phyloP scores from a whole-genome alignment of 495 filamentous ascomycete genomes.

The Penicillium nucicola region DNA sequence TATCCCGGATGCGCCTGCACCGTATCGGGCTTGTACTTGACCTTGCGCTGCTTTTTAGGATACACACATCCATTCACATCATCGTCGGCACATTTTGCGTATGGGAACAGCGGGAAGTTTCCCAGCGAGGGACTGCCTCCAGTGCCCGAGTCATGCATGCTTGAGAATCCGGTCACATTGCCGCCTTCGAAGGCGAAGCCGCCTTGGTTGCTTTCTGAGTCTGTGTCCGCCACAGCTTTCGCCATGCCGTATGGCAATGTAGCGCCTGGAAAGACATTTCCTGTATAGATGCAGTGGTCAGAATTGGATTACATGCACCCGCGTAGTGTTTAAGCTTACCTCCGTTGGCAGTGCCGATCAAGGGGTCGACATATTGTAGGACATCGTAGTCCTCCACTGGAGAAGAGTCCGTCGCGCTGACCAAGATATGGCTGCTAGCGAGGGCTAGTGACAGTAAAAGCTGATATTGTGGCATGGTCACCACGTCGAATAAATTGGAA shows the following conservation, averaged over 20 bases:
- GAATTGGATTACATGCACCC: background rate
- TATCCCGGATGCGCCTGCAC: conserved; percentile 68
- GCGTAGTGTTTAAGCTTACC: conserved; percentile 30
- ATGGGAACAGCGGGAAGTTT: conserved; percentile 73
- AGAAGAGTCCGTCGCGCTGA: conserved; percentile 7
- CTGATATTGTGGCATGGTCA: conserved; percentile 10
- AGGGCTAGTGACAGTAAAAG: conserved; percentile 14
- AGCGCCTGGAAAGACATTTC: conserved; percentile 72
- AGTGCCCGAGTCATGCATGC: conserved; percentile 73
- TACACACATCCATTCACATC: conserved; percentile 65
- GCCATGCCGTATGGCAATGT: conserved; percentile 73
- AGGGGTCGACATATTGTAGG: conserved; percentile 50
- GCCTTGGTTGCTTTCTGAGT: conserved; percentile 62
- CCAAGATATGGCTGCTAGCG: conserved; percentile 13
- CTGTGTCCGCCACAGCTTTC: conserved; percentile 74
- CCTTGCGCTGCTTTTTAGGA: conserved; percentile 52
- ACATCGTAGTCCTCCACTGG: conserved; percentile 37
- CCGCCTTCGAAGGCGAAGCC: conserved; percentile 69
- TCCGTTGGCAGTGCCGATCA: conserved; percentile 59
- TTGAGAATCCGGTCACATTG: conserved; percentile 67
- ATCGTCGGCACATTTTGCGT: conserved; percentile 58
- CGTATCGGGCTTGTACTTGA: conserved; percentile 44
- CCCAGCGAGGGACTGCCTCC: conserved; percentile 71
- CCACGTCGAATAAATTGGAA: background rate
- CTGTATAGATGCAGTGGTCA: conserved; percentile 11